Conservation (phyloP, 768 basidiomycete species). For the Mycena crocata region DNA sequence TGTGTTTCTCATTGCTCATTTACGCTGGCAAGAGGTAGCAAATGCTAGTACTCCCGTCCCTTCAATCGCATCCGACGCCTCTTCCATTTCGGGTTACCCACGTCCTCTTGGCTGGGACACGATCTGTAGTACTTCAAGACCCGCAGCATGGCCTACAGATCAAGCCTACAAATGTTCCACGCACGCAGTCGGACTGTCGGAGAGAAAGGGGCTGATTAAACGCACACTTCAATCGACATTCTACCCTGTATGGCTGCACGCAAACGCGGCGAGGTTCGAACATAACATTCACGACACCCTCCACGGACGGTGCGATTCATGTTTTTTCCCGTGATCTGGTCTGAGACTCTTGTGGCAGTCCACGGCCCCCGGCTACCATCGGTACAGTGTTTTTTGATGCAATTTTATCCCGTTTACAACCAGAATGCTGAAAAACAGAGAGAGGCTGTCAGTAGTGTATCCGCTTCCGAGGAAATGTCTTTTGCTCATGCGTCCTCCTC, state of each 20-base stretch:
- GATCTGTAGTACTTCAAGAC: constrained; percentile 20
- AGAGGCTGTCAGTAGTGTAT: constrained; percentile 13
- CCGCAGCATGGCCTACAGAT: constrained; percentile 20
- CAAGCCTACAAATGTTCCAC: constrained; percentile 17
- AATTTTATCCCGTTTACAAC: not conserved
- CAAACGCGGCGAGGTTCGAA: constrained; percentile 12
- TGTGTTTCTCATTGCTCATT: constrained; percentile 34
- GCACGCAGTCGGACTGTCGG: constrained; percentile 16
- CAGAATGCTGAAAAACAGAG: constrained; percentile 20
- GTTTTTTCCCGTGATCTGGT: not conserved
- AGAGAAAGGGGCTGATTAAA: constrained; percentile 10
- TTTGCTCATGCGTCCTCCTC: not conserved
- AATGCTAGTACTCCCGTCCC: constrained; percentile 40
- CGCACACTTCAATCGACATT: constrained; percentile 23
- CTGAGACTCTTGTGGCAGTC: constrained; percentile 1
- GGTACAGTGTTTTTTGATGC: not conserved
- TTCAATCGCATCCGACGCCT: constrained; percentile 33
- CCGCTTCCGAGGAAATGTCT: not conserved
- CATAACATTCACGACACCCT: constrained; percentile 6
- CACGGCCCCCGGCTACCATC: constrained; percentile 26
- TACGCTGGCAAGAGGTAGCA: constrained; percentile 41
- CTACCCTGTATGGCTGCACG: constrained; percentile 21
- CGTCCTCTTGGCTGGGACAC: constrained; percentile 37
- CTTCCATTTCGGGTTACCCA: constrained; percentile 39
- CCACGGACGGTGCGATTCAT: constrained; percentile 15